Base-by-base conservation (phyloP, 257 asterid species). In the Solanum habrochaites region DNA sequence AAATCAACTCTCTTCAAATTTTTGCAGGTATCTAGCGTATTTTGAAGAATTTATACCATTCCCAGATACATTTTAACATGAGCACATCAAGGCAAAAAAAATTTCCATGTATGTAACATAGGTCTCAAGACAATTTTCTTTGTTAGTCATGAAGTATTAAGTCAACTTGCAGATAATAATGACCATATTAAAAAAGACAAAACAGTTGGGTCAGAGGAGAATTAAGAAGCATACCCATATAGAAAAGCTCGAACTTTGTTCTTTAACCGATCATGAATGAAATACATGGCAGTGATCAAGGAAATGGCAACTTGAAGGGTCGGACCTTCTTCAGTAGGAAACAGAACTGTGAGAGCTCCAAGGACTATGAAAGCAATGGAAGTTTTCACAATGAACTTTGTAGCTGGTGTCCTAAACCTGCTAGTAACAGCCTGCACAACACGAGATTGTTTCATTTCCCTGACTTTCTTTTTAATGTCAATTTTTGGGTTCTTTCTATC, bases 321-420 rank as follows among this genome's bases (percentile, higher is more conserved):
- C 0, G 99, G 99, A 37, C 99, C 99, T 89, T 97, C 99, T 92
- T 97, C 99, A 11, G 98, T 94, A 67, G 99, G 99, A 90, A 95
- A 96, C 88, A 97, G 96, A 39, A 97, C 90, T 11, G 98, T 97
- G 85, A 97, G 96, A 40, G 87, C 97, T 78, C 98, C 99, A 7
- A 97, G 98, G 86, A 91, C 91, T 56, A 92, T 37, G 85, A 94
- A 97, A 47, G 98, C 96, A 32, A 93, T 86, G 84, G 99, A 92
- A 40, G 98, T 95, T 90, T 92, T 97, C 81, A 94, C 83, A 86
- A 96, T 92, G 89, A 93, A 91, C 83, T 60, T 91, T 15, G 89
- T 93, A 52, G 96, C 88, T 82, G 99, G 99, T 83, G 96, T 91
- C 80, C 93, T 93, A 86, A 97, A 97, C 92, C 99, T 95, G 92